Base-by-base conservation (phyloP, 148 eudicot genomes). In the Euryodendron excelsum region DNA sequence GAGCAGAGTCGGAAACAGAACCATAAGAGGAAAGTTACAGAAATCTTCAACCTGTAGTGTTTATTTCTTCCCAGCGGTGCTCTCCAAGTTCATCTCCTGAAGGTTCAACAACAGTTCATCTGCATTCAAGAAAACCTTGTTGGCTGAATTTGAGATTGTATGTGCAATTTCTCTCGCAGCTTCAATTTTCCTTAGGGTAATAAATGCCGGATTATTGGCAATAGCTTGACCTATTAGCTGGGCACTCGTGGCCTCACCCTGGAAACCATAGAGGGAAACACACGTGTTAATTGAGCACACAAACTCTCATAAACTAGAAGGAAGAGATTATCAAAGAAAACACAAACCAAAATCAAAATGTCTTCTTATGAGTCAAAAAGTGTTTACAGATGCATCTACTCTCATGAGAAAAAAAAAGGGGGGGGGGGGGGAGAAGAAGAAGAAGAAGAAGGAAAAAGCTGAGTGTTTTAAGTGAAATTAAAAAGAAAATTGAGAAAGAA, bases 201-300 rank as follows among this genome's bases (percentile, higher is more conserved):
- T 90, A 74, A 94, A 94, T 18, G 98, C 98, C 5, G 97, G 95
- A 83, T 92, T 94, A 82, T 92, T 91, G 76, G 98, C 83, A 78
- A 94, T 90, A 39, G 98, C 97, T 91, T 91, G 91, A 77, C 98
- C 98, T 33, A 94, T 94, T 58, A 94, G 88, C 80, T 89, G 90
- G 33, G 98, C 98, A 92, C 98, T 94, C 90, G 85, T 92, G 52
- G 98, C 98, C 72, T 92, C 98, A 78, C 98, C 98, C 98, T 94
- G 89, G 6, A 11, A 65, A 72, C 31, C n/a, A 80, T 17, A 80
- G 9, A 18, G 21, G 39, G 10, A 55, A 39, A n/a, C 36, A n/a
- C 13, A 73, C 7, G 50, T 48, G 69, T 72, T 74, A 39, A 39
- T 39, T 13, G 8, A 31, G 55, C 15, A 33, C 30, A 68, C 60